phyloP scores from a whole-genome alignment of 1,139 yeast species.

The Suhomyces yuchorum region DNA sequence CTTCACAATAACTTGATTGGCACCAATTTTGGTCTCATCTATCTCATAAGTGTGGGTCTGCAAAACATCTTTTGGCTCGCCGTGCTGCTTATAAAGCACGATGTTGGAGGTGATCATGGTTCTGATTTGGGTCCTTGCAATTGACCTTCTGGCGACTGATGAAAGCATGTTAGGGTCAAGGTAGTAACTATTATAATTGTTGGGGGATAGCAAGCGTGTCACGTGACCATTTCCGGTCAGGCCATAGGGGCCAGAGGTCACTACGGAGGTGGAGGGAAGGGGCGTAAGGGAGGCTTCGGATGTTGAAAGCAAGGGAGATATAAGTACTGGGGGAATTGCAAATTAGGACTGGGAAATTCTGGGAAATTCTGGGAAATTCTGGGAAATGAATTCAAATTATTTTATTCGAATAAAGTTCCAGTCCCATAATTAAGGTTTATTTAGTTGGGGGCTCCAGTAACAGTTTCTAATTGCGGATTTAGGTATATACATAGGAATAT shows the following conservation, averaged over 20 bases:
- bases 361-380: too few relatives aligned
- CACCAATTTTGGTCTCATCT: conserved; percentile 44
- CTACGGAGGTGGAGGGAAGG: background rate
- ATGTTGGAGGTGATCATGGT: conserved; percentile 58
- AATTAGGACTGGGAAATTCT: too few relatives aligned
- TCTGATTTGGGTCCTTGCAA: conserved; percentile 23
- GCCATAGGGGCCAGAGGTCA: background rate
- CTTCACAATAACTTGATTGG: conserved; percentile 54
- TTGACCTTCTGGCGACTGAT: conserved; percentile 6
- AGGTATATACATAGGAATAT: too few relatives aligned
- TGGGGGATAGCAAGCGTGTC: background rate
- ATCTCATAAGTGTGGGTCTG: conserved; percentile 54
- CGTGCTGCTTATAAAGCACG: conserved; percentile 57
- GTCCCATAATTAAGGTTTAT: too few relatives aligned
- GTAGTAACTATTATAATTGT: background rate
- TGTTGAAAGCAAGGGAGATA: too few relatives aligned
- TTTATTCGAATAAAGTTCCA: too few relatives aligned
- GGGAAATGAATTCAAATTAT: too few relatives aligned
- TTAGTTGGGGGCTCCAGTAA: too few relatives aligned
- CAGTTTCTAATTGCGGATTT: too few relatives aligned
- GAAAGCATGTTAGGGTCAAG: conserved; percentile 8
- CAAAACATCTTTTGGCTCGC: conserved; percentile 60
- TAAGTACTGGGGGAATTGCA: too few relatives aligned
- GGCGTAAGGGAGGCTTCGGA: too few relatives aligned
- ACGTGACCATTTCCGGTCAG: background rate